Evolutionary conservation across 257 asterid genomes (phyloP).

Genomic region (Galeopsis tetrahit): DNA sequence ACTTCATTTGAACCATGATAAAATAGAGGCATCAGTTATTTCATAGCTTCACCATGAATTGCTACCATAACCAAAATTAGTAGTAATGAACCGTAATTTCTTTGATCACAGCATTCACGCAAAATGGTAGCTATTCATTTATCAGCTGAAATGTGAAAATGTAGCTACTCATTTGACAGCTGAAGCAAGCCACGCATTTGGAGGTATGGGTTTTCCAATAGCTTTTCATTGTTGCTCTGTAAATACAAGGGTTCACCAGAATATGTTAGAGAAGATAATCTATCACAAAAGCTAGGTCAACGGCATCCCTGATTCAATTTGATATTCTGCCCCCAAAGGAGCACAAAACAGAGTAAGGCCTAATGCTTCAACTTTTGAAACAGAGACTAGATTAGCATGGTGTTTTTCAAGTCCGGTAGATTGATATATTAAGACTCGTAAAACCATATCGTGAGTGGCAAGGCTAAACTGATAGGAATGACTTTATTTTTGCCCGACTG

Average conservation of each 20-base stretch:
- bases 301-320: not conserved
- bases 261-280: conserved; percentile 17
- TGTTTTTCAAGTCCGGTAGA: not conserved
- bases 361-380: not conserved
- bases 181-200: conserved; percentile 98
- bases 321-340: conserved; percentile 13
- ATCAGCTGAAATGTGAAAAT: conserved; percentile 51
- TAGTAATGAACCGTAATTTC: conserved; percentile 32
- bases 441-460: not conserved
- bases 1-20: conserved; percentile 25
- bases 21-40: conserved; percentile 33
- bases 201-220: conserved; percentile 97
- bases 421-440: not conserved
- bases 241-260: conserved; percentile 36
- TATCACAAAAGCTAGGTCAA: conserved; percentile 3
- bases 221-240: conserved; percentile 99
- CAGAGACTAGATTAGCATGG: not conserved
- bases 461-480: not conserved
- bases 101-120: conserved; percentile 36
- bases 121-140: conserved; percentile 39
- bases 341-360: not conserved
- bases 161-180: conserved; percentile 62
- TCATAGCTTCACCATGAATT: conserved; percentile 37
- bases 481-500: not conserved
- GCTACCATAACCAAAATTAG: conserved; percentile 29